phyloP scores from a whole-genome alignment of 108 stramenopile genomes.

The Craspedostauros australis region DNA sequence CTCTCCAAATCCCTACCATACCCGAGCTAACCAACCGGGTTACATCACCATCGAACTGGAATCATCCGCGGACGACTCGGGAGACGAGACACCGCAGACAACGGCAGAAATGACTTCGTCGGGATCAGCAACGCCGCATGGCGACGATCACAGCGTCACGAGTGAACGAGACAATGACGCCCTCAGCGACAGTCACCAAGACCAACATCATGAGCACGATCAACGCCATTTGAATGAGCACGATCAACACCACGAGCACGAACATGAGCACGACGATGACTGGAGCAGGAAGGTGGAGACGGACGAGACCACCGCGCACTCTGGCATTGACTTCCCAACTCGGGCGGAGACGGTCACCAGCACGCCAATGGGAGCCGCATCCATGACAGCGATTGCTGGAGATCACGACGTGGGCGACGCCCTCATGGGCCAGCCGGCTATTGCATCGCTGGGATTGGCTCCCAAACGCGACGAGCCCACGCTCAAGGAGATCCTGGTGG shows the following conservation, averaged over 20 bases:
- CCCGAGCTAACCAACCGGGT: no score
- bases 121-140: no score
- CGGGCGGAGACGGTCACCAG: slow-evolving; percentile 4
- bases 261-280: slow-evolving; percentile 29
- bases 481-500: slow-evolving; percentile 64
- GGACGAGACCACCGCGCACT: slow-evolving; percentile 13
- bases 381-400: neutral
- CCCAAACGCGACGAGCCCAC: slow-evolving; percentile 45
- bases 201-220: no score
- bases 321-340: slow-evolving; percentile 4
- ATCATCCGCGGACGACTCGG: no score
- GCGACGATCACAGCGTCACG: neutral
- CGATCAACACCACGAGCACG: neutral
- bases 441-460: no score
- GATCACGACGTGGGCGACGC: slow-evolving; percentile 1
- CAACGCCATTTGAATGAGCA: no score
- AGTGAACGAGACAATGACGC: neutral
- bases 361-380: no score
- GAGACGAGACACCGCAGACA: no score
- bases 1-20: no score
- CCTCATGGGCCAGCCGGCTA: neutral
- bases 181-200: no score
- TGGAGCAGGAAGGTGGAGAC: slow-evolving; percentile 46
- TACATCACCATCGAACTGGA: no score
- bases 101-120: no score